These are phyloP conservation scores for Mariannaea elegans DNA, from an alignment of 2,329 filamentous ascomycete genomes.

Conservation along the genomic window DNA sequence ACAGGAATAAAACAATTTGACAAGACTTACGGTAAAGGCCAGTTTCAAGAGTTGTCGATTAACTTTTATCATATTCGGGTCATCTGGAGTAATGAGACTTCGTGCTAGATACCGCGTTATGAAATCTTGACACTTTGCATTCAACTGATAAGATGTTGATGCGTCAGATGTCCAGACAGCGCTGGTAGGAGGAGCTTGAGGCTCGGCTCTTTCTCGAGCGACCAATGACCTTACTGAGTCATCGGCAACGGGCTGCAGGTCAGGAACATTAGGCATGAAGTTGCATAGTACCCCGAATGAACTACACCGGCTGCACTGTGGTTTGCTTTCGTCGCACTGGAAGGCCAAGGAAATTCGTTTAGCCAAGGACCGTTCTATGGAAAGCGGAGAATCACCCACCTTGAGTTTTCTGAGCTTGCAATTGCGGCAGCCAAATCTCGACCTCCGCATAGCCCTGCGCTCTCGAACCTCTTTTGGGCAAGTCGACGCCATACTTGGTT, in stretches of 20 bases:
- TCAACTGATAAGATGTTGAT: slow-evolving; percentile 46
- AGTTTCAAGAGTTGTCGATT: slow-evolving; percentile 50
- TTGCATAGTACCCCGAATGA: slow-evolving; percentile 57
- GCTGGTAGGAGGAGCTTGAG: slow-evolving; percentile 38
- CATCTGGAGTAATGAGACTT: slow-evolving; percentile 48
- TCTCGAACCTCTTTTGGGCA: not conserved
- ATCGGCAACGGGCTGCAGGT: slow-evolving; percentile 48
- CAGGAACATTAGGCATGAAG: slow-evolving; percentile 45
- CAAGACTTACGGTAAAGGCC: slow-evolving; percentile 48
- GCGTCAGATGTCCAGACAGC: slow-evolving; percentile 47
- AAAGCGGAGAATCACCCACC: slow-evolving; percentile 40
- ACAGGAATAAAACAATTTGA: not conserved
- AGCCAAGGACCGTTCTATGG: not conserved
- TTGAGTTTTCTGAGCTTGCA: slow-evolving; percentile 62
- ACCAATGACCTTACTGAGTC: slow-evolving; percentile 32
- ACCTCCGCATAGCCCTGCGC: slow-evolving; percentile 41
- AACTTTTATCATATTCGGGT: slow-evolving; percentile 48
- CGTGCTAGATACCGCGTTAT: slow-evolving; percentile 50
- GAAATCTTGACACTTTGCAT: slow-evolving; percentile 52
- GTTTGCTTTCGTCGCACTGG: slow-evolving; percentile 58
- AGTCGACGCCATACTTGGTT: slow-evolving; percentile 11
- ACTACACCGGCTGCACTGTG: slow-evolving; percentile 52
- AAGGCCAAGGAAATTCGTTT: not conserved
- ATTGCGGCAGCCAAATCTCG: slow-evolving; percentile 58
- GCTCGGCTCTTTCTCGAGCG: slow-evolving; percentile 25